Percentiles rank a stretch among this genome's conserved stretches.
phyloP scores from a whole-genome alignment of 306 rosid genomes.

The Corylus americana region DNA sequence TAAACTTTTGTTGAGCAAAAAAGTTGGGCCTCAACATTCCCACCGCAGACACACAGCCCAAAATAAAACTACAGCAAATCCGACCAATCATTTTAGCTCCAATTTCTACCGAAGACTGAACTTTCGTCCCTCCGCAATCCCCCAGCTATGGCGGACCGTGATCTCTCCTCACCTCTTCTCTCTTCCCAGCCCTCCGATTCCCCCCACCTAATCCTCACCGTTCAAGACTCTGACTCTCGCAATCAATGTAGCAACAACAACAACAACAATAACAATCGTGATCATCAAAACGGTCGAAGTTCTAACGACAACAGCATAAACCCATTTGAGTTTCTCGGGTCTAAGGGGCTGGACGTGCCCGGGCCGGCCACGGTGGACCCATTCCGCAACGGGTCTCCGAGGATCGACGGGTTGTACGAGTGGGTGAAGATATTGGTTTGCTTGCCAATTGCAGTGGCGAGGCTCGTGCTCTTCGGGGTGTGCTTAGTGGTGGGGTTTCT shows the following conservation, averaged over 20 bases:
- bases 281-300: conserved; percentile 3
- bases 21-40: too few relatives aligned
- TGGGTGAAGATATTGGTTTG: conserved; percentile 55
- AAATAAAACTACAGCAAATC: background rate
- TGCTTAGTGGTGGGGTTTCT: conserved; percentile 60
- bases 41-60: background rate
- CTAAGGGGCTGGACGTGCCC: conserved; percentile 52
- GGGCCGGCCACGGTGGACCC: conserved; percentile 61
- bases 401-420: conserved; percentile 65
- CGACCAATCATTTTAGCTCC: background rate
- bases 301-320: conserved; percentile 18
- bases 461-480: conserved; percentile 68
- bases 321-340: conserved; percentile 60
- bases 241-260: background rate
- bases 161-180: conserved; percentile 61
- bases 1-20: too few relatives aligned
- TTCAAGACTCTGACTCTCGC: conserved; percentile 19
- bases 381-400: conserved; percentile 58
- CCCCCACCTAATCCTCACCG: conserved; percentile 45
- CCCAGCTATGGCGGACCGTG: conserved; percentile 56
- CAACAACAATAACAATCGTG: background rate
- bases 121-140: background rate
- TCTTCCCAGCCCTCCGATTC: conserved; percentile 41
- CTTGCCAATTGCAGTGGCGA: conserved; percentile 52
- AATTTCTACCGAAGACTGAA: background rate